Percentiles rank a stretch among this genome's conserved stretches.
Evolutionary conservation across 2,329 filamentous ascomycete genomes (phyloP).

Genomic region (Ilyonectria mors-panacis): DNA sequence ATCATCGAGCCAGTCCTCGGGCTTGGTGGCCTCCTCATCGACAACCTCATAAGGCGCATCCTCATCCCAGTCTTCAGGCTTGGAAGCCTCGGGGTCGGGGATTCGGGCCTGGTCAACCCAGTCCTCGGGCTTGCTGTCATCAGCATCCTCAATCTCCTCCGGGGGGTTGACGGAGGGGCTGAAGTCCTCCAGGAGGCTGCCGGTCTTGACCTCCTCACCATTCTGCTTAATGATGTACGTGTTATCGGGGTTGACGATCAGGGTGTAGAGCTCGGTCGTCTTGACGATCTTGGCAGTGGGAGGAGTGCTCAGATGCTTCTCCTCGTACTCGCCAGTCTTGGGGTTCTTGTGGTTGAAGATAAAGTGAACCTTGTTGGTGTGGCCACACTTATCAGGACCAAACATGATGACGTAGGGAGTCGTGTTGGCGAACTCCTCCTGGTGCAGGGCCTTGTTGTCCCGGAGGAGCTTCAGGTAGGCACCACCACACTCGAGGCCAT

Average conservation of each 20-base stretch:
- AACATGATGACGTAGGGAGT: slow-evolving; percentile 99
- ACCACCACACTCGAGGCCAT: slow-evolving; percentile 96
- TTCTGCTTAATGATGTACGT: slow-evolving; percentile 94
- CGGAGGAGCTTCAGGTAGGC: slow-evolving; percentile 99
- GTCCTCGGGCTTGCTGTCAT: slow-evolving; percentile 93
- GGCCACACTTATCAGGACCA: slow-evolving; percentile 98
- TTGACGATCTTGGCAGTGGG: slow-evolving; percentile 91
- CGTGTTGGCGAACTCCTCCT: slow-evolving; percentile 97
- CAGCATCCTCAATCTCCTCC: slow-evolving; percentile 94
- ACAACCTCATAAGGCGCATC: slow-evolving; percentile 97
- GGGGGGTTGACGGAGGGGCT: slow-evolving; percentile 91
- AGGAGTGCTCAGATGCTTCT: slow-evolving; percentile 94
- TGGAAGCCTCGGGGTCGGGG: slow-evolving; percentile 90
- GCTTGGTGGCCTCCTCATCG: slow-evolving; percentile 91
- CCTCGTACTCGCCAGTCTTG: slow-evolving; percentile 99
- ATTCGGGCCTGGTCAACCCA: slow-evolving; percentile 98
- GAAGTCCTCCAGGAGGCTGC: slow-evolving; percentile 95
- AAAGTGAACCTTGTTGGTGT: slow-evolving; percentile 98
- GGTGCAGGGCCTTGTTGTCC: slow-evolving; percentile 96
- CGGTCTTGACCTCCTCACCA: slow-evolving; percentile 88
- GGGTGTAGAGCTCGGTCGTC: slow-evolving; percentile 94
- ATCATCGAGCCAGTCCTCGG: slow-evolving; percentile 95
- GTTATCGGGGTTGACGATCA: slow-evolving; percentile 97
- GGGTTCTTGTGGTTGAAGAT: slow-evolving; percentile 99
- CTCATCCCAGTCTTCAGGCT: slow-evolving; percentile 99